phyloP scores from a whole-genome alignment of 768 basidiomycete genomes.

The Leccinum ochraceum region DNA sequence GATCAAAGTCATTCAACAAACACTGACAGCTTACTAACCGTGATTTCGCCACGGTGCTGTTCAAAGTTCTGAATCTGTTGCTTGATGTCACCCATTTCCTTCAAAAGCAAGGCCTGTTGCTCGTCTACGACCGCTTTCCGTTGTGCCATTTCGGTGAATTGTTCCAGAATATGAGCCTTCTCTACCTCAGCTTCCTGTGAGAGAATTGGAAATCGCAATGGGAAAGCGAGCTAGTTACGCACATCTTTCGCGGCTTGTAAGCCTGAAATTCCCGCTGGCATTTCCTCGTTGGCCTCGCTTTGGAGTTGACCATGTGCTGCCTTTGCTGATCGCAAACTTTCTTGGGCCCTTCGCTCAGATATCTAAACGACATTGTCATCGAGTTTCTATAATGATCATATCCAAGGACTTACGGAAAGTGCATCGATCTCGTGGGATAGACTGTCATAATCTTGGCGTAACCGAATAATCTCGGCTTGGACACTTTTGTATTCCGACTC shows the following conservation, averaged over 20 bases:
- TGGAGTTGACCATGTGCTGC: conserved; percentile 43
- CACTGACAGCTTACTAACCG: conserved; percentile 38
- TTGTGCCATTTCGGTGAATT: conserved; percentile 47
- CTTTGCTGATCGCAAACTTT: conserved; percentile 37
- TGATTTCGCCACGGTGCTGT: conserved; percentile 40
- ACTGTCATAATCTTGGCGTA: conserved; percentile 32
- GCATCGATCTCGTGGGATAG: conserved; percentile 32
- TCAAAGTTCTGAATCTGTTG: conserved; percentile 53
- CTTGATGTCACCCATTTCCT: conserved; percentile 47
- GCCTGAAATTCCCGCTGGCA: conserved; percentile 62
- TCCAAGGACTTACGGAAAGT: conserved; percentile 35
- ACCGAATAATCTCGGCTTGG: conserved; percentile 27
- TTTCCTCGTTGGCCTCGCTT: conserved; percentile 65
- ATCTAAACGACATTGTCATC: conserved; percentile 12
- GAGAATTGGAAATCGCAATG: not conserved
- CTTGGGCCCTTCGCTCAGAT: conserved; percentile 24
- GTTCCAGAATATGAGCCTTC: conserved; percentile 45
- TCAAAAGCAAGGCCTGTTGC: conserved; percentile 44
- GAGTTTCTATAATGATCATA: not conserved
- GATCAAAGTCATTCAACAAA: not conserved
- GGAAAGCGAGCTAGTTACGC: conserved; percentile 17
- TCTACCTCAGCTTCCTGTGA: conserved; percentile 57
- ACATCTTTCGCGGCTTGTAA: conserved; percentile 58
- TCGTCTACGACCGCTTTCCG: conserved; percentile 51
- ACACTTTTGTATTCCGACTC: conserved; percentile 40